Evolutionary conservation across 2,329 filamentous ascomycete genomes (phyloP), one percentile per base, ranked within the genome.

Genomic region (Phialemoniopsis sp.): DNA sequence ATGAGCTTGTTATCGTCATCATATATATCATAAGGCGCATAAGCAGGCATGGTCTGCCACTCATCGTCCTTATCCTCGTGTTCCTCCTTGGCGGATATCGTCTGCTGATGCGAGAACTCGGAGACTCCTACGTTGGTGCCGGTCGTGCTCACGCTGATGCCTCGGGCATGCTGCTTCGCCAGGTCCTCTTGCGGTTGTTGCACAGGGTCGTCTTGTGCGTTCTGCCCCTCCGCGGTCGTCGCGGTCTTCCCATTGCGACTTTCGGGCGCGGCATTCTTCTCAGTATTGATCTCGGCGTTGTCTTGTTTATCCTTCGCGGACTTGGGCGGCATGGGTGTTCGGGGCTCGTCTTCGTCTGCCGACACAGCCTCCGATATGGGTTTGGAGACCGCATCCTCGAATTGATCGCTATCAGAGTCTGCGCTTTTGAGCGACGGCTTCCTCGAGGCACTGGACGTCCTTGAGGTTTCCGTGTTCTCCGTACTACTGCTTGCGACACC

Each of bases 11-110:
- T 87, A 59, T 95, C 84, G 54, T 98, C 93, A 57, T 98, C 89
- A 61, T 97, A 98, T 49, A 95, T 86, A 62, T 97, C 91, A 58
- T 93, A 94, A 29, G 85, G 85, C 8, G 90, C 93, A 55, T 90
- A 89, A 2, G 93, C 82, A 2, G 91, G 93, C 93, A 98, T 98
- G 3, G 80, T 78, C 66, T 96, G 89, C 93, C 93, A 98, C 37
- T 74, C 80, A 2, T 68, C 82, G n/a, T 85, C 85, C 6, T 80
- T 80, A 10, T 77, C 68, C 3, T 76, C 63, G 12, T 72, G 66
- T 34, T 76, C 67, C 12, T 73, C 64, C 31, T 75, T 70, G 46
- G 79, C 70, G 13, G 74, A 66, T 9, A 81, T 76, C 36, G 89
- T 65, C 48, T 84, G 80, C 62, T 96, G 89, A 58, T 98, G 91